Conservation (phyloP, 805 yeast genomes). For the Gaillardinia entomophila region DNA sequence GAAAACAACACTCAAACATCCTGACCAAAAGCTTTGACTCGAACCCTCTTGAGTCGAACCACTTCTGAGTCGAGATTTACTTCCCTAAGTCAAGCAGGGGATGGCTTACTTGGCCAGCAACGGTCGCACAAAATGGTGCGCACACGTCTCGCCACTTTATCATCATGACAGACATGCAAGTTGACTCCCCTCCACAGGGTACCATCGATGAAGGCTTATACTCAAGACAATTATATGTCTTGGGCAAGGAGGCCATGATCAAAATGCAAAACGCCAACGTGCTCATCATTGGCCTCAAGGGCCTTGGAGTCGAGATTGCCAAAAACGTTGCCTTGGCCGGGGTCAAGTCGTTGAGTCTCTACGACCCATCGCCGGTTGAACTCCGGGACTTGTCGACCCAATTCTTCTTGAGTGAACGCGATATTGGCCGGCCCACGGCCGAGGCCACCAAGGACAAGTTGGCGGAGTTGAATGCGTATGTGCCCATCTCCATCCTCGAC, state of each 20-base stretch:
- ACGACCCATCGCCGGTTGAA: conserved; percentile 69
- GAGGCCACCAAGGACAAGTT: conserved; percentile 59
- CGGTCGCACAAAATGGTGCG: no score
- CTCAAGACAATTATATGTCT: conserved; percentile 92
- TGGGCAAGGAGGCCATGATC: conserved; percentile 97
- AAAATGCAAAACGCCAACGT: conserved; percentile 93
- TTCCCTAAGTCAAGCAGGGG: no score
- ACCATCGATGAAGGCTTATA: conserved; percentile 87
- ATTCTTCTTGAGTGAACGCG: conserved; percentile 67
- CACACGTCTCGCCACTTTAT: no score
- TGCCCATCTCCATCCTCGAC: conserved; percentile 67
- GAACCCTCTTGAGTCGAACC: no score
- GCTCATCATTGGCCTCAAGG: conserved; percentile 83
- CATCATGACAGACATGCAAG: conserved; percentile 24
- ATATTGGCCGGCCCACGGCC: conserved; percentile 78
- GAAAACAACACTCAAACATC: no score
- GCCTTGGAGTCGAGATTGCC: conserved; percentile 93
- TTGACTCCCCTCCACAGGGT: conserved; percentile 32
- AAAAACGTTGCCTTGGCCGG: conserved; percentile 97
- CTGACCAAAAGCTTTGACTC: no score
- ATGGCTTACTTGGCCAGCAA: no score
- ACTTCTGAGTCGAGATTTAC: no score
- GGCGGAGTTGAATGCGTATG: conserved; percentile 83
- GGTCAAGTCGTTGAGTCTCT: conserved; percentile 81
- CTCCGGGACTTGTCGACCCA: conserved; percentile 81